Evolutionary conservation across 2,329 filamentous ascomycete genomes (phyloP), one percentile per base, ranked within the genome.

Genomic region (Fusarium mundagurra): DNA sequence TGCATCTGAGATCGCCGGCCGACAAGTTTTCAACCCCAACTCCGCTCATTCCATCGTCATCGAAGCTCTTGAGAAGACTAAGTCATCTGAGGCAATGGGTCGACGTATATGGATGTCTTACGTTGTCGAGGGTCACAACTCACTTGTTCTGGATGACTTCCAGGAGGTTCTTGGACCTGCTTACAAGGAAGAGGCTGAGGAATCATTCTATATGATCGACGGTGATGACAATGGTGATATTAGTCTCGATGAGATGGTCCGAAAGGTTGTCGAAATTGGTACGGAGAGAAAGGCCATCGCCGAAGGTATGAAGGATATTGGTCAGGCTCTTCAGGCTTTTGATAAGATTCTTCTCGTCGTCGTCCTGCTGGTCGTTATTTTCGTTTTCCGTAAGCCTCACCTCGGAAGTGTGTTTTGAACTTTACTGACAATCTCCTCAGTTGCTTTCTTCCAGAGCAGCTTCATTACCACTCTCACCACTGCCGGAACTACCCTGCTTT

Each of bases 91-190:
- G 81, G 96, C 96, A n/a, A 86, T 98, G 66, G 95, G 94, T n/a
- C 92, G 91, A 76, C 93, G 96, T 79, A 92, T 98, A 72, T 98
- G 96, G 96, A 97, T 98, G 94, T 98, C 95, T 2, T 97, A 98
- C 80, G 96, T 98, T 4, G 91, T 96, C 8, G 96, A 98, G 83
- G 95, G 94, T 77, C 92, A 92, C 67, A 94, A 98, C 45, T 86
- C 92, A 1, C 87, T 99, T 14, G 94, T 89, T 75, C 83, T 89
- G 14, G 94, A 98, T 9, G 96, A 99, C 80, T 88, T 99, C 43
- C 81, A 92, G 36, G 96, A 98, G 81, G 96, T 98, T 16, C 91
- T 99, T 67, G 96, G 96, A 5, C 85, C 89, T 1, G 89, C 90
- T 11, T 92, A 93, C 77, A 90, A 91, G 71, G 86, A 89, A 0